These are phyloP conservation scores for Tephrocybe sp. DNA, from an alignment of 768 basidiomycete species.

Conservation along the genomic window DNA sequence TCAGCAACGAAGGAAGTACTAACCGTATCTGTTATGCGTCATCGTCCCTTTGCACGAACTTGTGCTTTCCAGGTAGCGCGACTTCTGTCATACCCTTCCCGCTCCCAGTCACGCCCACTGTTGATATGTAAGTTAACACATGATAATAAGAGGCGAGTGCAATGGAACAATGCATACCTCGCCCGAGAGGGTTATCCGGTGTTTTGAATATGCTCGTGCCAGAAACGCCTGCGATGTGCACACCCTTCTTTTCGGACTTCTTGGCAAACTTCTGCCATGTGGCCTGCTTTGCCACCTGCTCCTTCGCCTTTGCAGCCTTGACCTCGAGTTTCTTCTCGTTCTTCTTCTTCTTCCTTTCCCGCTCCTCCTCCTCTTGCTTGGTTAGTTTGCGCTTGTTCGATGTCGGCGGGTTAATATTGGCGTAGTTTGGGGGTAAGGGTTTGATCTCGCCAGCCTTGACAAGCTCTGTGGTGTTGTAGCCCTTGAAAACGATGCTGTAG, in stretches of 20 bases:
- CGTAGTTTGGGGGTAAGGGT: slow-evolving; percentile 59
- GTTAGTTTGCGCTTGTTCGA: slow-evolving; percentile 76
- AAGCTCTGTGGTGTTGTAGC: slow-evolving; percentile 89
- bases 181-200: slow-evolving; percentile 86
- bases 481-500: slow-evolving; percentile 89
- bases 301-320: slow-evolving; percentile 83
- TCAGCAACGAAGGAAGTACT: not conserved
- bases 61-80: slow-evolving; percentile 69
- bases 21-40: slow-evolving; percentile 26
- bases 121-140: slow-evolving; percentile 21
- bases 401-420: slow-evolving; percentile 38
- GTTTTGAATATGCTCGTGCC: slow-evolving; percentile 95
- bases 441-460: slow-evolving; percentile 74
- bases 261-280: slow-evolving; percentile 96
- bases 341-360: slow-evolving; percentile 90
- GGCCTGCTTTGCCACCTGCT: slow-evolving; percentile 80
- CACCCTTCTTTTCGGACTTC: slow-evolving; percentile 91
- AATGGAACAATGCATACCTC: slow-evolving; percentile 51
- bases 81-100: slow-evolving; percentile 88
- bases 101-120: slow-evolving; percentile 90
- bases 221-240: slow-evolving; percentile 83
- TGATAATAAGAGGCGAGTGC: slow-evolving; percentile 6
- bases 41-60: slow-evolving; percentile 59
- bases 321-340: slow-evolving; percentile 91
- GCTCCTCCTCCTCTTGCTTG: slow-evolving; percentile 83